These are phyloP conservation scores for Eutrema yunnanense DNA, from an alignment of 345 rosid species.

Conservation along the genomic window DNA sequence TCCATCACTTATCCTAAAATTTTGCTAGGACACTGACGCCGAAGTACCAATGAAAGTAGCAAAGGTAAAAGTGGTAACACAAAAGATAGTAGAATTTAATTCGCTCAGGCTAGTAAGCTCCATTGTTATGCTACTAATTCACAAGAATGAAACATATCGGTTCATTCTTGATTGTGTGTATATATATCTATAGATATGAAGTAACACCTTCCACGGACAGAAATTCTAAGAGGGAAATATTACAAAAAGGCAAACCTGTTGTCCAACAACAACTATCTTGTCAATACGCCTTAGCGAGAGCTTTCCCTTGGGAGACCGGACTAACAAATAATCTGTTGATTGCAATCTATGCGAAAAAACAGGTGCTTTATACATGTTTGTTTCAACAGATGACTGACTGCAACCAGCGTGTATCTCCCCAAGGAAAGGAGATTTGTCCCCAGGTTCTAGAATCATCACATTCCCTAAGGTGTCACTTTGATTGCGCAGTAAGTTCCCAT, in stretches of 20 bases:
- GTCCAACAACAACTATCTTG: slow-evolving; percentile 83
- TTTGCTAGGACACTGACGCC: neutral
- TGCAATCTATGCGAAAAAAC: slow-evolving; percentile 77
- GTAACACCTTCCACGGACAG: neutral
- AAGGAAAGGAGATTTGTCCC: slow-evolving; percentile 93
- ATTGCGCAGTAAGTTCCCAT: slow-evolving; percentile 43
- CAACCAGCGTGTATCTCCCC: slow-evolving; percentile 83
- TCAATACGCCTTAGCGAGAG: slow-evolving; percentile 89
- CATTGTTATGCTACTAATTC: neutral
- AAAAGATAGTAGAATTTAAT: neutral
- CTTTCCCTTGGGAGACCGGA: slow-evolving; percentile 94
- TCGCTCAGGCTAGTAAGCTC: neutral
- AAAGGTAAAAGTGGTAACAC: neutral
- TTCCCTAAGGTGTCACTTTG: slow-evolving; percentile 65
- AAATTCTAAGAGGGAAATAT: neutral
- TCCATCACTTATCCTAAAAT: slow-evolving; percentile 6
- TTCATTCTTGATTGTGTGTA: neutral
- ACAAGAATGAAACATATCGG: neutral
- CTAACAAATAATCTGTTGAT: slow-evolving; percentile 79
- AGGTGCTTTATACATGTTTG: slow-evolving; percentile 96
- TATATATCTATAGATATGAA: neutral
- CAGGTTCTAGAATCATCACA: slow-evolving; percentile 65
- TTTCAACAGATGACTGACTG: slow-evolving; percentile 80
- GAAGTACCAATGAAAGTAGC: neutral
- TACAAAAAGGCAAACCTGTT: slow-evolving; percentile 59